phyloP scores from a whole-genome alignment of 352 stramenopile genomes.

The Plasmopara viticola region DNA sequence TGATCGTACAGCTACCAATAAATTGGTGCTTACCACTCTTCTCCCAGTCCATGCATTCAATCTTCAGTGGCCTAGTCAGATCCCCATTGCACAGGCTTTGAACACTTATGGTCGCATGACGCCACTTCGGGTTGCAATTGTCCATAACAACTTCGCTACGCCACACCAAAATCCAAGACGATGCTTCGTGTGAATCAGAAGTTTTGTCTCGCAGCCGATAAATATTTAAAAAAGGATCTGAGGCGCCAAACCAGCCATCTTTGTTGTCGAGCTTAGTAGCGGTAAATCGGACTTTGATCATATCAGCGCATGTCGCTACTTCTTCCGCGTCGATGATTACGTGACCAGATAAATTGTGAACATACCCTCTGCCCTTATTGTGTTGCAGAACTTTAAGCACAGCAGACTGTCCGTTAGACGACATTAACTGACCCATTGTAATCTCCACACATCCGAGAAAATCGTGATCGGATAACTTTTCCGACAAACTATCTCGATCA shows the following conservation, averaged over 20 bases:
- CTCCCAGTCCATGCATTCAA: constrained; percentile 79
- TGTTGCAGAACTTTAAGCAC: constrained; percentile 52
- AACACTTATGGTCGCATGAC: constrained; percentile 46
- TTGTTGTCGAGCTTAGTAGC: constrained; percentile 72
- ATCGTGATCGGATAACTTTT: constrained; percentile 53
- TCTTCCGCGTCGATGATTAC: constrained; percentile 69
- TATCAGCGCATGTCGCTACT: constrained; percentile 55
- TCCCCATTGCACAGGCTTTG: constrained; percentile 66
- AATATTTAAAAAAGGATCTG: constrained; percentile 71
- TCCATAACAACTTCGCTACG: constrained; percentile 58
- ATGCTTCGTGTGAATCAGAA: constrained; percentile 26
- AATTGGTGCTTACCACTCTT: constrained; percentile 61
- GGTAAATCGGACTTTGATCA: constrained; percentile 53
- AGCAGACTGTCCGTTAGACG: constrained; percentile 48
- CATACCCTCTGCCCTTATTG: constrained; percentile 21
- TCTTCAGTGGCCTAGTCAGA: constrained; percentile 44
- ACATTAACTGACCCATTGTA: constrained; percentile 75
- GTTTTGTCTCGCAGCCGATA: constrained; percentile 49
- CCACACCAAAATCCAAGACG: constrained; percentile 65
- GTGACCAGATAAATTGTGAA: constrained; percentile 48
- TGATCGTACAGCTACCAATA: constrained; percentile 52
- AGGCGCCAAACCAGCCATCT: constrained; percentile 71
- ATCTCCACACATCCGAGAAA: constrained; percentile 73
- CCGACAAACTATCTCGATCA: constrained; percentile 63
- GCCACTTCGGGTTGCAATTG: constrained; percentile 64